Conservation (phyloP, 306 rosid genomes). For the Vicia faba region DNA sequence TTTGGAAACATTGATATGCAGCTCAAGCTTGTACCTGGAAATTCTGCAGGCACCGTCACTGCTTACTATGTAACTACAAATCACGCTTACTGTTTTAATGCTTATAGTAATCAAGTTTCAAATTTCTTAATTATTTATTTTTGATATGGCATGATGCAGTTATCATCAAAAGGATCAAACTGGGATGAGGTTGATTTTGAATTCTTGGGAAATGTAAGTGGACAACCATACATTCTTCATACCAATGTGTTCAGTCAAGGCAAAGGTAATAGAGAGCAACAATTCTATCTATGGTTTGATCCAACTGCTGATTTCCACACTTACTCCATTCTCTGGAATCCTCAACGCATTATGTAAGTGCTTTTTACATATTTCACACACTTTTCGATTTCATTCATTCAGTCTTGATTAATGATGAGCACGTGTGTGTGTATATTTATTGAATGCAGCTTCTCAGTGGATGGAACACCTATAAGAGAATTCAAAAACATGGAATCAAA, state of each 20-base stretch:
- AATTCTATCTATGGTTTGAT: conserved; percentile 73
- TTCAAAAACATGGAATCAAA: conserved; percentile 66
- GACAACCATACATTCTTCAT: conserved; percentile 67
- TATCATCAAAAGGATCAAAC: too few species aligned
- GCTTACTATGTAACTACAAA: too few species aligned
- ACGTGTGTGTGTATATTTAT: not conserved
- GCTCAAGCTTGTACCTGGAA: too few species aligned
- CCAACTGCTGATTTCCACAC: conserved; percentile 69
- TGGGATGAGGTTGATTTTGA: conserved; percentile 73
- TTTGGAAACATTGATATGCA: too few species aligned
- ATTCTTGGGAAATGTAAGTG: conserved; percentile 69
- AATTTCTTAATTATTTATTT: too few species aligned
- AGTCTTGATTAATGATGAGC: not conserved
- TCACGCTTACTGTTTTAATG: too few species aligned
- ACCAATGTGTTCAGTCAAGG: conserved; percentile 71
- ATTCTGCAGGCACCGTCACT: too few species aligned
- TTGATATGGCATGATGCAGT: too few species aligned
- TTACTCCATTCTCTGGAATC: conserved; percentile 76
- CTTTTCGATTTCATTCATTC: not conserved
- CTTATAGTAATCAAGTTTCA: too few species aligned
- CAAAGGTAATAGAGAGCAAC: conserved; percentile 65
- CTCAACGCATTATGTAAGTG: conserved; percentile 57
- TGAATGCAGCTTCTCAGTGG: conserved; percentile 62
- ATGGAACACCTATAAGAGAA: conserved; percentile 71
- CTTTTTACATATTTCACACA: not conserved